Evolutionary conservation across 1,139 yeast genomes (phyloP).

Genomic region (Pichia sp.): DNA sequence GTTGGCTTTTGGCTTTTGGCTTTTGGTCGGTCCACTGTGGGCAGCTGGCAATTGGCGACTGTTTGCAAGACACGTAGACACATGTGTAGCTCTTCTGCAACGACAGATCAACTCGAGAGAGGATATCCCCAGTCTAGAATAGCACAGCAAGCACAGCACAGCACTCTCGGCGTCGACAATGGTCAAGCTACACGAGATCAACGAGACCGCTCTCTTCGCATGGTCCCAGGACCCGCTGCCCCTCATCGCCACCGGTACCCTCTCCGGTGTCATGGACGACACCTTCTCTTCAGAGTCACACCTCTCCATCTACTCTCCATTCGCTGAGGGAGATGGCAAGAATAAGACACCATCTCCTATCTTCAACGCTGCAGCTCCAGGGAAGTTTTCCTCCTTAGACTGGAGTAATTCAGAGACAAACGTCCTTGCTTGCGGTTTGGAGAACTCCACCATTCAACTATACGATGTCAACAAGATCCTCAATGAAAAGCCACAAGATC

Average conservation of each 20-base stretch:
- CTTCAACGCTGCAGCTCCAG: slow-evolving; percentile 44
- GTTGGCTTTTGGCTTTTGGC: too few species aligned
- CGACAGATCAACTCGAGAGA: neutral
- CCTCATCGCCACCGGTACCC: slow-evolving; percentile 79
- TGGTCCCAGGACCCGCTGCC: slow-evolving; percentile 84
- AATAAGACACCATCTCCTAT: slow-evolving; percentile 62
- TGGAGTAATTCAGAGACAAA: slow-evolving; percentile 66
- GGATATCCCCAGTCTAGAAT: too few species aligned
- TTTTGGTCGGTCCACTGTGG: too few species aligned
- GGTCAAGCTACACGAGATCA: slow-evolving; percentile 82
- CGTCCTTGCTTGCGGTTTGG: slow-evolving; percentile 83
- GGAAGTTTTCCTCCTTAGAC: slow-evolving; percentile 71
- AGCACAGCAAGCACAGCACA: neutral
- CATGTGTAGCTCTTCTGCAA: neutral
- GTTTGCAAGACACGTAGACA: neutral
- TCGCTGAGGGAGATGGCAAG: slow-evolving; percentile 27
- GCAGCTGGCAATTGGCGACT: too few species aligned
- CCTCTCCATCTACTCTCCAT: slow-evolving; percentile 72
- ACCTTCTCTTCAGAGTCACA: slow-evolving; percentile 73
- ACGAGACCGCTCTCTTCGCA: slow-evolving; percentile 86
- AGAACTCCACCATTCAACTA: slow-evolving; percentile 70
- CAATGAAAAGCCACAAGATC: slow-evolving; percentile 23
- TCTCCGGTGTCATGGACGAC: slow-evolving; percentile 91
- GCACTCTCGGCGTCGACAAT: too few species aligned
- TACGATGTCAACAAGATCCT: slow-evolving; percentile 57